Base-by-base conservation (phyloP, 257 asterid genomes). In the Solanum peruvianum region DNA sequence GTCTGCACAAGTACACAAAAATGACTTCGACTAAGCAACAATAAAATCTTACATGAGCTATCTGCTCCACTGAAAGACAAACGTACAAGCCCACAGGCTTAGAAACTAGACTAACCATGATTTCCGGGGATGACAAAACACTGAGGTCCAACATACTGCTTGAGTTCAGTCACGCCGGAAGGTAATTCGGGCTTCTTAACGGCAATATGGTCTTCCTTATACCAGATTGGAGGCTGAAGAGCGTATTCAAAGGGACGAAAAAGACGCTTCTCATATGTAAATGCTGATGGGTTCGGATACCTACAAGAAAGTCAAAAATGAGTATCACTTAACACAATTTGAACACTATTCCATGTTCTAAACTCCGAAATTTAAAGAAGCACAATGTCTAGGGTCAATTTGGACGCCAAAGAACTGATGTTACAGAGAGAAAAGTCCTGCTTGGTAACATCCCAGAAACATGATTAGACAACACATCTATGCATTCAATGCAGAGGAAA, bases 201-300 rank as follows among this genome's bases (percentile, higher is more conserved):
- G 80, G 96, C 95, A 87, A 94, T 88, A 86, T 93, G 95, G 72
- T 93, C 95, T 90, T 91, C 95, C 75, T 90, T 94, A 64, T 92
- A 94, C 95, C 95, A 94, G 66, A 86, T 60, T 23, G 98, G 98
- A 86, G 98, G 95, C 89, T 94, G 96, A 87, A 94, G 95, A 89
- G 98, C 96, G 90, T 94, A 92, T 88, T 94, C 97, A 88, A 94
- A 94, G 58, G 98, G 98, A 69, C 93, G 93, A 83, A 94, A 94
- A 71, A 94, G 94, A 76, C 98, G 98, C 52, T 89, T 92, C 89
- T 94, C 95, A 86, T 94, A 94, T 18, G 96, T 91, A 88, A 93
- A 94, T 85, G 90, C 86, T 86, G 98, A 94, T 84, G 98, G 98
- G 87, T 94, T 94, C 25, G 97, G 98, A 90, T 93, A 94, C 93